Base-by-base conservation (phyloP, 371 early-diverging fungal genomes). In the Lichtheimia ramosa region DNA sequence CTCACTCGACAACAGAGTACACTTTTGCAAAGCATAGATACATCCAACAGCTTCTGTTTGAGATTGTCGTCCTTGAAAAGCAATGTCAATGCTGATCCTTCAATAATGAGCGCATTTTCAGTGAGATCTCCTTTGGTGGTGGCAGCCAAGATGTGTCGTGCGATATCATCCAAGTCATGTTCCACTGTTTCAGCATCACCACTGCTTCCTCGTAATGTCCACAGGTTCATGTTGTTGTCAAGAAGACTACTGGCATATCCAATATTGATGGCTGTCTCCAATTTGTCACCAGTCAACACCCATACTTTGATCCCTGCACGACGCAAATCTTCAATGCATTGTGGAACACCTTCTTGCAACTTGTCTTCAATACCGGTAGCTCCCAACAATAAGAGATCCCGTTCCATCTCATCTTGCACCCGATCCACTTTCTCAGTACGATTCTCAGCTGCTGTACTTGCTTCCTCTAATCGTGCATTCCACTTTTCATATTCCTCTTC, bases 231-330 rank as follows among this genome's bases (percentile, higher is more conserved):
- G 12, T 84, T 81, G 41, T 79, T 77, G 43, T 88, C 85, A 16
- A 98, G 70, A 27, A 98, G 69, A 49, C 90, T 89, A 55, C 91
- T 90, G 0, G 94, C 88, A 73, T 96, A 96, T 0, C 96, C 97
- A 69, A 98, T 95, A 72, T 94, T 95, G 77, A 96, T 95, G n/a
- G 99, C 99, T 0, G 99, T 99, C 74, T 99, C 99, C 74, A 96
- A 75, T 77, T 99, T 99, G 76, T 99, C 99, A 48, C 99, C 99
- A 3, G 99, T 99, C 56, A 99, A 73, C 28, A 99, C 99, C 99
- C 99, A 99, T 39, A 99, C 86, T 69, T 94, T 94, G 70, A 99
- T 96, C 1, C 98, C 98, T 1, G 97, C 96, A 24, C 89, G 81
- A 13, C 89, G 79, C 5, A 99, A 80, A 6, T 87, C 75, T 16